A percentile compares a stretch with the other conserved stretches of the same genome.
Conservation (phyloP, 2,329 filamentous ascomycete genomes). For the Sclerotinia subarctica region DNA sequence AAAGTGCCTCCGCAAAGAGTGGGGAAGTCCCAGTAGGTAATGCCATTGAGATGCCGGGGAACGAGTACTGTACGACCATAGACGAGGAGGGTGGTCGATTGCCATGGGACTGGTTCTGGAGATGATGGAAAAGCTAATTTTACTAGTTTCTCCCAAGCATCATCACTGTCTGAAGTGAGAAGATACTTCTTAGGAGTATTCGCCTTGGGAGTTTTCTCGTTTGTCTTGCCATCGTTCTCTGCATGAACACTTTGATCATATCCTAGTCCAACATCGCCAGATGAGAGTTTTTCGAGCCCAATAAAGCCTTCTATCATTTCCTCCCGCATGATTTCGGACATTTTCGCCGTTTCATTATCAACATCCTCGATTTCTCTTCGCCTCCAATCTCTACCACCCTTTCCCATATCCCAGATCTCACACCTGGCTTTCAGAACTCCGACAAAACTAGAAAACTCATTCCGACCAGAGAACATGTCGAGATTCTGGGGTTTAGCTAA, state of each 20-base stretch:
- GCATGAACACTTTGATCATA: conserved; percentile 15
- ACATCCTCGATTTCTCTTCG: conserved; percentile 49
- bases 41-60: conserved; percentile 54
- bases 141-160: conserved; percentile 32
- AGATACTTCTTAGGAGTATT: conserved; percentile 34
- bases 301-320: conserved; percentile 33
- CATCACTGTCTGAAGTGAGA: conserved; percentile 27
- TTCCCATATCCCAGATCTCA: conserved; percentile 76
- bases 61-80: conserved; percentile 64
- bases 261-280: conserved; percentile 15
- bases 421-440: conserved; percentile 74
- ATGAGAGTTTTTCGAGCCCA: conserved; percentile 19
- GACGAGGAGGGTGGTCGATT: conserved; percentile 46
- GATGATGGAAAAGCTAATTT: conserved; percentile 26
- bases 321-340: conserved; percentile 38
- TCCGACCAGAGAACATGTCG: conserved; percentile 51
- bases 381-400: conserved; percentile 69
- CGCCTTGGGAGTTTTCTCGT: conserved; percentile 20
- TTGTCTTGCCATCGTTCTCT: conserved; percentile 8
- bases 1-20: conserved; percentile 63
- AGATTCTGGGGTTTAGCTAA: conserved; percentile 39
- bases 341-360: conserved; percentile 30
- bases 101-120: conserved; percentile 42
- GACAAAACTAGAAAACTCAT: conserved; percentile 73
- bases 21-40: conserved; percentile 63